Evolutionary conservation across 352 stramenopile genomes (phyloP).

Genomic region (Elongisporangium anandrum): DNA sequence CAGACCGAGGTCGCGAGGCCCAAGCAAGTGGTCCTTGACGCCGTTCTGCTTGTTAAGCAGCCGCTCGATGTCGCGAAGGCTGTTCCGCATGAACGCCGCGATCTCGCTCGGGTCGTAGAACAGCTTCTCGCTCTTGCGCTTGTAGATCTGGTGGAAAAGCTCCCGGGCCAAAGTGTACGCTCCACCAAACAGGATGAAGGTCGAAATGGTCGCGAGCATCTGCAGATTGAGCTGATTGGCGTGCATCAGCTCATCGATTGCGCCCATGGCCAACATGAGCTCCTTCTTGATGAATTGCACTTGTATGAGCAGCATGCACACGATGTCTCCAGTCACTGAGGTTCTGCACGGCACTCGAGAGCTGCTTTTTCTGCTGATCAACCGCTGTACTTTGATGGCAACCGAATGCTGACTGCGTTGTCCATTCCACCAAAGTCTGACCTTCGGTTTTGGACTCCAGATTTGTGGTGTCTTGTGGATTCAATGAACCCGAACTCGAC

Average conservation of each 20-base stretch:
- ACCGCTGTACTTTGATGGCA: too few species aligned
- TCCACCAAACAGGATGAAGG: constrained; percentile 72
- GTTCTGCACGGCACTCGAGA: constrained; percentile 63
- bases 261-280: constrained; percentile 84
- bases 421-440: too few species aligned
- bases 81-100: constrained; percentile 71
- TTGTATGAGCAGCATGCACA: constrained; percentile 85
- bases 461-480: too few species aligned
- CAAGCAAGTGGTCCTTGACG: constrained; percentile 34
- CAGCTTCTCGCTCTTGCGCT: constrained; percentile 69
- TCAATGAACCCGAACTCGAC: too few species aligned
- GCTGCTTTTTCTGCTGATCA: constrained; percentile 68
- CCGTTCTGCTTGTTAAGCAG: constrained; percentile 81
- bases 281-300: constrained; percentile 90
- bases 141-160: constrained; percentile 68
- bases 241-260: constrained; percentile 86
- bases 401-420: too few species aligned
- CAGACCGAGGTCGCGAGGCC: constrained; percentile 62
- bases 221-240: constrained; percentile 86
- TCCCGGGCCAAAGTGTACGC: constrained; percentile 59
- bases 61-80: constrained; percentile 78
- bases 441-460: too few species aligned
- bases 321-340: constrained; percentile 82
- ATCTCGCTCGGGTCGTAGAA: constrained; percentile 78
- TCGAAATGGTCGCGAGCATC: constrained; percentile 80